Evolutionary conservation across 139 green algal genomes (phyloP).

Genomic region (Pycnococcus provasolii): DNA sequence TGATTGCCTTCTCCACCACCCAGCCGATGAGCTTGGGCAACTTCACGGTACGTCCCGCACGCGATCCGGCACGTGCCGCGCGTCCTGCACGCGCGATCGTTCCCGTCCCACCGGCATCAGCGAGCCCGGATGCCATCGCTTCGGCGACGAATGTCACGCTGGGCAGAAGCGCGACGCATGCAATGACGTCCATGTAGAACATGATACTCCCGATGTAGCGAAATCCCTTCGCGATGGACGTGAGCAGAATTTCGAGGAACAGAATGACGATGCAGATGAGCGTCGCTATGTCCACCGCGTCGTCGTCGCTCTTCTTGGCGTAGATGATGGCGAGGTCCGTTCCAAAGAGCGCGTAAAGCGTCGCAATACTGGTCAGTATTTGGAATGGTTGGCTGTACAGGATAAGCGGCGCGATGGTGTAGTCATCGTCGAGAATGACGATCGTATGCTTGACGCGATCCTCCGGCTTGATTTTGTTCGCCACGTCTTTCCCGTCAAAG

Average conservation of each 20-base stretch:
- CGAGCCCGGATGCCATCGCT: not conserved
- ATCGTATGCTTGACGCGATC: not conserved
- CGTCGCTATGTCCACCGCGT: not conserved
- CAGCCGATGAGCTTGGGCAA: constrained; percentile 7
- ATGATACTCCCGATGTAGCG: constrained; percentile 2
- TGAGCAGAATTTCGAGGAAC: constrained; percentile 9
- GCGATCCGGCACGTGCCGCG: not conserved
- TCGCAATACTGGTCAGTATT: not conserved
- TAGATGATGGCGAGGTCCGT: constrained; percentile 14
- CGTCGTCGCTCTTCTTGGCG: not conserved
- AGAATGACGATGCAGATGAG: not conserved
- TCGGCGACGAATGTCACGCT: not conserved
- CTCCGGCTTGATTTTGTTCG: not conserved
- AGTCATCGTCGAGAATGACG: not conserved
- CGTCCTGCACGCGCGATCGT: constrained; percentile 6
- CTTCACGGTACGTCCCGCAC: constrained; percentile 11
- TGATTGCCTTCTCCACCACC: not conserved
- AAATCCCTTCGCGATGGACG: not conserved
- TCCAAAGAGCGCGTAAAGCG: constrained; percentile 12
- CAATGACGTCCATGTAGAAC: constrained; percentile 15
- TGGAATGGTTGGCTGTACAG: not conserved
- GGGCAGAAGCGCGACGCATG: constrained; percentile 1
- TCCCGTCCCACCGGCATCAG: not conserved
- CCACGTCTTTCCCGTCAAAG: not conserved
- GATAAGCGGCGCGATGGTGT: not conserved